Base-by-base conservation (phyloP, 768 basidiomycete species). In the Xerocomellus dryophilus region DNA sequence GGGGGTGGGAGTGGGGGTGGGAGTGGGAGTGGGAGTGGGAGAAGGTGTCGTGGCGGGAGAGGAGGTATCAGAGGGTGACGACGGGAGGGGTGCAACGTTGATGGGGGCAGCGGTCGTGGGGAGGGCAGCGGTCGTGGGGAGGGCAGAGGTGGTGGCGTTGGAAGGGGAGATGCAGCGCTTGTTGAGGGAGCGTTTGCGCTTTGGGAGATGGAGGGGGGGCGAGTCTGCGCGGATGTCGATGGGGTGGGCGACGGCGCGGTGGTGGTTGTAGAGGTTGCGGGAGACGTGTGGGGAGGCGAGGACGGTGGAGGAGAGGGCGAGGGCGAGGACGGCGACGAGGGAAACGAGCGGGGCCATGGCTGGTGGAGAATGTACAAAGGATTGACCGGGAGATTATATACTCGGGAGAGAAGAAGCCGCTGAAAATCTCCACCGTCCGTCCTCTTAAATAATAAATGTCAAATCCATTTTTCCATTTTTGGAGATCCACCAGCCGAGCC, bases 271-370 rank as follows among this genome's bases (percentile, higher is more conserved):
- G 5, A 58, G 57, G 48, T 64, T 54, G 43, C 71, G 73, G n/a
- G 68, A 48, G n/a, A 64, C 34, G 50, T 77, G 75, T 2, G 76
- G 76, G 34, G 68, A 72, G 0, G 74, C 66, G 45, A 75, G 51
- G 50, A 70, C 69, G 39, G 60, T 17, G 43, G 65, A 71, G 41
- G 76, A 70, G 69, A 81, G 55, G 55, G 67, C 58, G 66, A 79
- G 51, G 57, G 68, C 60, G 63, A 80, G 54, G 58, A 81, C 61
- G 61, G 79, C 58, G 64, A 83, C 38, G 62, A 70, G 60, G 62
- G 74, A 76, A 60, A 71, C 10, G 71, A 78, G 67, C 61, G 75
- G 74, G 27, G 65, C 67, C 66, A 61, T 65, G 43, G 59, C 10
- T 34, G 21, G 43, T 36, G 56, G 29, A 54, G 18, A 18, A 5